Base-by-base conservation (phyloP, 2,329 filamentous ascomycete genomes). In the Colletotrichum tabaci region DNA sequence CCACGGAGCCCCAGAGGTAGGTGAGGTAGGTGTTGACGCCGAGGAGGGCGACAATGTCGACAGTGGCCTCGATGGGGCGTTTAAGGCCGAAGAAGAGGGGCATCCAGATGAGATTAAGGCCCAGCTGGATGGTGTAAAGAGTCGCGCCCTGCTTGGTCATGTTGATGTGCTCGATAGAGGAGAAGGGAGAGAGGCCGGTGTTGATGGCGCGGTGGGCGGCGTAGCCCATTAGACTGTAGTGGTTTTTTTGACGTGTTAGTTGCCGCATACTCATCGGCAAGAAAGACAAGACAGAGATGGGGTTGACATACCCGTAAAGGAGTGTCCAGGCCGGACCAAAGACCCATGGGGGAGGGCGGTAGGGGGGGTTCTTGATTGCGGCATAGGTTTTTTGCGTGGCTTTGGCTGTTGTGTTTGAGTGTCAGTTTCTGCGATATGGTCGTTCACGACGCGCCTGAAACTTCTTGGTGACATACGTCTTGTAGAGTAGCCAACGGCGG, bases 1-100 rank as follows among this genome's bases (percentile, higher is more conserved):
- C 95, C 57, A 96, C 88, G 74, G 90, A 86, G 72, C 90, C 90
- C 91, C 94, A 98, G 69, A 93, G 83, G 77, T 92, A 93, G 16
- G 93, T 88, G 61, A 98, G 82, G 76, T 94, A 95, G 8, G 87
- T 89, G 58, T 94, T 93, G 40, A 92, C 84, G 10, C 92, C 94
- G 0, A 92, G 85, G 10, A 98, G 86, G 0, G 91, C 87, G 38
- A 93, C 82, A 61, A 97, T 92, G 79, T 98, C 94, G 38, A 88
- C 87, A 8, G 94, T 90, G 4, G 95, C 95, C 78, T 90, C 89
- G 63, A 92, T 86, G 1, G 95, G 94, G 18, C 90, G 89, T 74
- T 92, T 91, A 61, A 92, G 79, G n/a, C 89, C 88, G 79, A 98
- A 98, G 88, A 98, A 98, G 13, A 98, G 88, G 15, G 96, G 96